These are phyloP conservation scores for Aspergillus nidulans DNA, from an alignment of 495 filamentous ascomycete genomes.

Conservation along the genomic window DNA sequence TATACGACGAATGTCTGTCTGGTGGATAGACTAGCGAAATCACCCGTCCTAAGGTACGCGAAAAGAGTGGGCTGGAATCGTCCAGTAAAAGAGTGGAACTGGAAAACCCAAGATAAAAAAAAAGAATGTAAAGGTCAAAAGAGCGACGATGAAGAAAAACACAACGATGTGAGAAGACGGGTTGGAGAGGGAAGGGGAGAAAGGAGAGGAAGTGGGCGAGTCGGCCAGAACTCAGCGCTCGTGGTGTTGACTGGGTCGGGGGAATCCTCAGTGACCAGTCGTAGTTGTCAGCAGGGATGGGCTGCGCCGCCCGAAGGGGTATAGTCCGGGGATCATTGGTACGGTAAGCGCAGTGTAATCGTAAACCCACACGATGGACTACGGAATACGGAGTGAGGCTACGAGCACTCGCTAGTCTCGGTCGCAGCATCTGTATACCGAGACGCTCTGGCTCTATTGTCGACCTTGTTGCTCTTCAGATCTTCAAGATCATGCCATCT, in stretches of 20 bases:
- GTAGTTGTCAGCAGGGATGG: background rate
- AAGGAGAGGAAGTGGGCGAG: slow-evolving; percentile 8
- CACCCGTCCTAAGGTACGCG: slow-evolving; percentile 23
- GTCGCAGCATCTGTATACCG: too few relatives aligned
- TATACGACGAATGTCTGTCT: background rate
- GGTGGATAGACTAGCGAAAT: slow-evolving; percentile 12
- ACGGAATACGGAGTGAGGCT: background rate
- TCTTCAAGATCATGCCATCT: background rate
- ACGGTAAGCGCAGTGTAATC: background rate
- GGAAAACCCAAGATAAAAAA: slow-evolving; percentile 27
- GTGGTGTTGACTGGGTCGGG: too few relatives aligned
- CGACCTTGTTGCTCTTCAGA: background rate
- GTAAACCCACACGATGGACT: background rate
- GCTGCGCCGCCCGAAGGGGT: background rate
- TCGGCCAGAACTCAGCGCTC: background rate
- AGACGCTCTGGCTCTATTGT: too few relatives aligned
- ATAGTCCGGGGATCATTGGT: slow-evolving; percentile 2
- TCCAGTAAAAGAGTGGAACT: slow-evolving; percentile 45
- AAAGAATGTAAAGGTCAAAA: slow-evolving; percentile 26
- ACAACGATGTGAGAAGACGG: slow-evolving; percentile 28
- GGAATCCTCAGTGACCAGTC: slow-evolving; percentile 1
- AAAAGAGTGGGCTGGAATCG: slow-evolving; percentile 28
- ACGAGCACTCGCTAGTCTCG: too few relatives aligned
- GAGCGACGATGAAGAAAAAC: slow-evolving; percentile 27
- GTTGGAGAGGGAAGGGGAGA: slow-evolving; percentile 19